phyloP scores from a whole-genome alignment of 495 filamentous ascomycete genomes.

The Acidomyces sp. region DNA sequence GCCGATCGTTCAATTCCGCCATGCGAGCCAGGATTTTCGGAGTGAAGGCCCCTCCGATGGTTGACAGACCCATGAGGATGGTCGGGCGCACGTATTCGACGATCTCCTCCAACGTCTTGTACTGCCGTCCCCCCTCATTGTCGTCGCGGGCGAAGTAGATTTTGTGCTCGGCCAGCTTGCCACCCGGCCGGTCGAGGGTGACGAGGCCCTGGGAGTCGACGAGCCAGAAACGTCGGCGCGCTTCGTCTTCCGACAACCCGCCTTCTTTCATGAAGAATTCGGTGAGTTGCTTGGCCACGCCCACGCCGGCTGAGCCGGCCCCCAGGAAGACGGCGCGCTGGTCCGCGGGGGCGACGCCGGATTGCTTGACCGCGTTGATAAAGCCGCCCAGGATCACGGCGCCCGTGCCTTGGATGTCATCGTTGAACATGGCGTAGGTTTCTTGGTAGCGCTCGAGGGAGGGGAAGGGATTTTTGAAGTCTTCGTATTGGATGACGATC shows the following conservation, averaged over 20 bases:
- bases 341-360: constrained; percentile 71
- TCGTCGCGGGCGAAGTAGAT: constrained; percentile 89
- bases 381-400: constrained; percentile 90
- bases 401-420: constrained; percentile 96
- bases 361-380: constrained; percentile 86
- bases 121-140: constrained; percentile 84
- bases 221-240: constrained; percentile 85
- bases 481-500: constrained; percentile 95
- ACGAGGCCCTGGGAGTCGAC: constrained; percentile 87
- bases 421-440: constrained; percentile 91
- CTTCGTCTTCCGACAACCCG: constrained; percentile 82
- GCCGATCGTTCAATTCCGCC: constrained; percentile 63
- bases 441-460: constrained; percentile 79
- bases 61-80: constrained; percentile 86
- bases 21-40: constrained; percentile 73
- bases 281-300: constrained; percentile 92
- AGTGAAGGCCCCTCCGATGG: constrained; percentile 88
- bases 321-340: constrained; percentile 94
- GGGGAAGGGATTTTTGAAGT: constrained; percentile 97
- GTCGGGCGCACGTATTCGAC: constrained; percentile 89
- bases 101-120: constrained; percentile 77
- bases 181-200: constrained; percentile 84
- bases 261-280: constrained; percentile 90
- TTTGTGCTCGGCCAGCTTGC: constrained; percentile 81
- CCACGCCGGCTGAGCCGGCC: constrained; percentile 87